A percentile compares a stretch with the other conserved stretches of the same genome.
Conservation (phyloP, 2,329 filamentous ascomycete genomes). For the Neopestalotiopsis rosae region DNA sequence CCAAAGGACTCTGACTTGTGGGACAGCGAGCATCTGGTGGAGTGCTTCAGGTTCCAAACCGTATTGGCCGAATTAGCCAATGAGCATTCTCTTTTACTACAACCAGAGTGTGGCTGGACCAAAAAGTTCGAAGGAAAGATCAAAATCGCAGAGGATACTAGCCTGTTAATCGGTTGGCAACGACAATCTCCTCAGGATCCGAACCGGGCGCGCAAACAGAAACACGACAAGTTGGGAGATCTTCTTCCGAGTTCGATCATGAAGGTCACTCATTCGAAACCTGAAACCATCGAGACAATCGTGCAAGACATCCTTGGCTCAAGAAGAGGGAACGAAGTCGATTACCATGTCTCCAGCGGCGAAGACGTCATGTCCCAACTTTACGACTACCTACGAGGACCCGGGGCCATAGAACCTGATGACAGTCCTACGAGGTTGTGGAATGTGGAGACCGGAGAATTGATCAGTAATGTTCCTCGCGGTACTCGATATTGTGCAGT, state of each 20-base stretch:
- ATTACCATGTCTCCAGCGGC: too few species aligned
- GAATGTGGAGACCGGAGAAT: background rate
- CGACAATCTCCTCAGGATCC: background rate
- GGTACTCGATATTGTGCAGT: constrained; percentile 7
- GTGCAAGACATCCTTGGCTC: background rate
- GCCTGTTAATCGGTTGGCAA: constrained; percentile 3
- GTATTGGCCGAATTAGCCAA: background rate
- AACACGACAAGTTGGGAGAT: background rate
- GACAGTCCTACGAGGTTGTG: background rate
- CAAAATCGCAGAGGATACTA: background rate
- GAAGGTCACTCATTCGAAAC: background rate
- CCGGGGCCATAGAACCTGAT: background rate
- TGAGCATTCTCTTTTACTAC: background rate
- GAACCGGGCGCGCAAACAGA: background rate
- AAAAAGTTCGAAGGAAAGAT: background rate
- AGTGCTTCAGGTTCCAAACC: background rate
- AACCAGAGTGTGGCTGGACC: background rate
- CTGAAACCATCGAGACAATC: background rate
- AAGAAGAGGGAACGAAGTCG: background rate
- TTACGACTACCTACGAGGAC: background rate
- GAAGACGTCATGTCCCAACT: background rate
- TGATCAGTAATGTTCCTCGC: background rate
- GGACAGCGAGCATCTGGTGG: background rate
- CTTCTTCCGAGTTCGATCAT: background rate
- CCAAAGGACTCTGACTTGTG: background rate